These are phyloP conservation scores for Sphaceloma murrayae DNA, from an alignment of 2,329 filamentous ascomycete species.

Conservation along the genomic window DNA sequence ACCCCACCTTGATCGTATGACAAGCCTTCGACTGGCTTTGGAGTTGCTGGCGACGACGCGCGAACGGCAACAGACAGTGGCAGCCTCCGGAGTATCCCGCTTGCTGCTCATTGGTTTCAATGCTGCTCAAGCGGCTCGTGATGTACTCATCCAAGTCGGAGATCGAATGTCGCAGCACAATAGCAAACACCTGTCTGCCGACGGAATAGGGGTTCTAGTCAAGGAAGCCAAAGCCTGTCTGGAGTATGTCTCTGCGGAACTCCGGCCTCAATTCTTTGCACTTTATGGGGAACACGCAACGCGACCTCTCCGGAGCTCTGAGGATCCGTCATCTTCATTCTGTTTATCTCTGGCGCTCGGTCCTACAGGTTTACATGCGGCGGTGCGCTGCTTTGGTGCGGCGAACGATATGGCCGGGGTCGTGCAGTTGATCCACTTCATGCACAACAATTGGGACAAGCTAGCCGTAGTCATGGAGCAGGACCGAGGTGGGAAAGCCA, in stretches of 20 bases:
- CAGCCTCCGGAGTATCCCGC: background rate
- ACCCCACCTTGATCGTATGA: conserved; percentile 4
- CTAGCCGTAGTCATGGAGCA: conserved; percentile 22
- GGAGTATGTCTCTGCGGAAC: conserved; percentile 16
- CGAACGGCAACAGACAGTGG: background rate
- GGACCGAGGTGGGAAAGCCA: conserved; percentile 26
- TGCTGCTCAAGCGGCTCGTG: background rate
- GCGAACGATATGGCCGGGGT: conserved; percentile 52
- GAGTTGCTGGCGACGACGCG: background rate
- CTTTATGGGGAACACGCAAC: conserved; percentile 4
- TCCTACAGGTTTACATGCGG: conserved; percentile 45
- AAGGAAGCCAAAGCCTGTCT: conserved; percentile 21
- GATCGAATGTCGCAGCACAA: background rate
- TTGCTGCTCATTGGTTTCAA: background rate
- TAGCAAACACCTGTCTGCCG: background rate
- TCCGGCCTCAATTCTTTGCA: conserved; percentile 1
- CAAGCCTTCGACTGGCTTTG: background rate
- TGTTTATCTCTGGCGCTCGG: conserved; percentile 37
- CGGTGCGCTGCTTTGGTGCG: conserved; percentile 54
- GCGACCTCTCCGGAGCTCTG: background rate
- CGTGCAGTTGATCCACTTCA: conserved; percentile 49
- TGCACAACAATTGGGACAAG: conserved; percentile 40
- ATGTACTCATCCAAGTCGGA: background rate
- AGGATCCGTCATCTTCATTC: conserved; percentile 19
- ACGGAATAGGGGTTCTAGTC: background rate